Evolutionary conservation across 2,329 filamentous ascomycete species (phyloP), one percentile per base, ranked within the genome.

Genomic region (Sporothrix sp.): DNA sequence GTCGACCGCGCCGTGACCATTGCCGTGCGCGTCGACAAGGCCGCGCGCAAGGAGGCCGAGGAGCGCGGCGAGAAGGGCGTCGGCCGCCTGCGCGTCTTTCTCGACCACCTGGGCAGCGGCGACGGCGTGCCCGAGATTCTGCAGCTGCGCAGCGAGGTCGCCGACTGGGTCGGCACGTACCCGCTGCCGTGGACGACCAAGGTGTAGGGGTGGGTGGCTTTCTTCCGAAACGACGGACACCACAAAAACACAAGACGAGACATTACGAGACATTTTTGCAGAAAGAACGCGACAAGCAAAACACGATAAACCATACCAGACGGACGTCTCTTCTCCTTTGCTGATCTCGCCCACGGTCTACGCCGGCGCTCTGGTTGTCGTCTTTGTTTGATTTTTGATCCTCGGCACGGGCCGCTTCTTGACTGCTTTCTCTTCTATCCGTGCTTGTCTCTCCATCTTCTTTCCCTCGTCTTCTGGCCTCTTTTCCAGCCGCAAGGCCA

Each of bases 1-100:
- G 86, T 95, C 48, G 86, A 91, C 68, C 81, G 86, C 43, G 84
- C 85, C 8, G 87, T 95, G 42, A 80, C 78, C 27, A 88, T 95
- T 59, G 84, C 87, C 1, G 76, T 84, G 58, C 79, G 85, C 53
- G 71, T 95, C 40, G 83, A 90, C 68, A 87, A 81, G 66, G 78
- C 79, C 54, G 84, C 82, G 4, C 78, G 78, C 59, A 81, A 84
- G 59, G 76, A 77, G n/a, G 80, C 82, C 10, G 76, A 82, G 64
- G 78, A 82, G 54, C 79, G 75, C 59, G 78, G 77, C 23, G 78
- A 84, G 56, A 86, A 85, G 72, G 78, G 71, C 58, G 74, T 78
- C 21, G 78, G 76, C 45, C 79, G 77, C 59, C 70, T 87, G 42
- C 83, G 79, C 65, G 74, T 78, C 27, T 88, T 87, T 68, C 67